Conservation (phyloP, 2,329 filamentous ascomycete species). For the Penicillium sp. region DNA sequence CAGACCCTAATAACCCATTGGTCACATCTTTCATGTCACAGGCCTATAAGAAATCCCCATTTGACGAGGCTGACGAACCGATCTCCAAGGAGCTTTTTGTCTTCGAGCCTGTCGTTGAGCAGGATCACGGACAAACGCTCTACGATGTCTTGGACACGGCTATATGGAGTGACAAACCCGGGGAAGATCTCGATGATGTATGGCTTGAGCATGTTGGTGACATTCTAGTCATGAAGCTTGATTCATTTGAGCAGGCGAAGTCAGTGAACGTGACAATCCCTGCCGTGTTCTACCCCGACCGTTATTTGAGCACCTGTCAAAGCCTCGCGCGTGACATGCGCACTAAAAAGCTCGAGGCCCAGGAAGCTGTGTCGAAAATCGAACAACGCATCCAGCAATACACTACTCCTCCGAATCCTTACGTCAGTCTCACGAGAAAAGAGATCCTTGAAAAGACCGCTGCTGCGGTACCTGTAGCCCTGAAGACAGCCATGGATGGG, state of each 20-base stretch:
- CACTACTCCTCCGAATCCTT: conserved; percentile 21
- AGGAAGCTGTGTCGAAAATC: conserved; percentile 34
- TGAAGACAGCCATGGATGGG: conserved; percentile 19
- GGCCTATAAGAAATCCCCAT: conserved; percentile 40
- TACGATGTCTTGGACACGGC: conserved; percentile 57
- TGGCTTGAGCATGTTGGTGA: conserved; percentile 54
- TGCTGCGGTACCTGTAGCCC: conserved; percentile 26
- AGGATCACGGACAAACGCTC: conserved; percentile 44
- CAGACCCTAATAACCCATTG: conserved; percentile 43
- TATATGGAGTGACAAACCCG: conserved; percentile 49
- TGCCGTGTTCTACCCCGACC: conserved; percentile 57
- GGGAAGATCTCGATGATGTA: conserved; percentile 43
- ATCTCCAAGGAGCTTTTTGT: conserved; percentile 40
- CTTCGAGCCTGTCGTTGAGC: conserved; percentile 41
- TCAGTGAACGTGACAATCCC: conserved; percentile 54
- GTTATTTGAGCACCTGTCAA: conserved; percentile 58
- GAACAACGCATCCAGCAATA: conserved; percentile 34
- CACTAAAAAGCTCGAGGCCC: conserved; percentile 34
- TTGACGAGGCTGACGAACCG: conserved; percentile 27
- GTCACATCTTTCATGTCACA: conserved; percentile 49
- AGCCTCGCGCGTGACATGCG: conserved; percentile 51
- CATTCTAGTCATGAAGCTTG: conserved; percentile 54
- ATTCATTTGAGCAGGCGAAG: conserved; percentile 35
- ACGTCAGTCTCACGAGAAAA: conserved; percentile 26
- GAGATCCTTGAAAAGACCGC: conserved; percentile 40